Base-by-base conservation (phyloP, 2,329 filamentous ascomycete species). In the Fusarium sp. region DNA sequence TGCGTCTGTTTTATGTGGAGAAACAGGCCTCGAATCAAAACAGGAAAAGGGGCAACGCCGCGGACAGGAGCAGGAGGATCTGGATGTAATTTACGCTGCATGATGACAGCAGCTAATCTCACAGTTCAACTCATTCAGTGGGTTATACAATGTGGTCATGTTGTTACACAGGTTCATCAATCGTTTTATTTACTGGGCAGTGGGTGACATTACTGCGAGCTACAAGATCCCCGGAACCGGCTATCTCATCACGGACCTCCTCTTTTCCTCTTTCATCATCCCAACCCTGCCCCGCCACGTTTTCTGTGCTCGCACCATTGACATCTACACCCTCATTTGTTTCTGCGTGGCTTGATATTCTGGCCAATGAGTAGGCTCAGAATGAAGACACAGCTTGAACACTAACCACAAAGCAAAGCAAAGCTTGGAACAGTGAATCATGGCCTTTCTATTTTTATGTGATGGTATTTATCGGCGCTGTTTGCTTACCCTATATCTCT, bases 211-310 rank as follows among this genome's bases (percentile, higher is more conserved):
- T 45, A 18, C 52, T 54, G 15, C 53, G 29, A 33, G 53, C 39
- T 17, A 36, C 25, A 25, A 68, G 45, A 69, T 49, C 31, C 58
- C 70, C 62, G 53, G 54, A 62, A 62, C 70, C 52, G 62, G 70
- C 46, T 55, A 73, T 67, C 71, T 74, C 65, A 49, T 65, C 65
- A 68, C 68, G 65, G 72, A 35, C 68, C 70, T 64, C 65, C 52
- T 72, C 69, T 56, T 58, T 62, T 57, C 63, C 69, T 33, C 27
- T 63, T 71, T 49, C 49, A 68, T 62, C 53, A 29, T 54, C 52
- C 53, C 64, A 70, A 71, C 73, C 76, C 76, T 55, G 58, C 67
- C 47, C 67, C 57, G 73, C 76, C 77, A 78, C 74, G 76, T 78
- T 78, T 74, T 75, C 52, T 46, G 57, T 65, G 65, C 69, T 63